Evolutionary conservation across 116 monocot genomes (phyloP).

Genomic region (Cymodocea nodosa): DNA sequence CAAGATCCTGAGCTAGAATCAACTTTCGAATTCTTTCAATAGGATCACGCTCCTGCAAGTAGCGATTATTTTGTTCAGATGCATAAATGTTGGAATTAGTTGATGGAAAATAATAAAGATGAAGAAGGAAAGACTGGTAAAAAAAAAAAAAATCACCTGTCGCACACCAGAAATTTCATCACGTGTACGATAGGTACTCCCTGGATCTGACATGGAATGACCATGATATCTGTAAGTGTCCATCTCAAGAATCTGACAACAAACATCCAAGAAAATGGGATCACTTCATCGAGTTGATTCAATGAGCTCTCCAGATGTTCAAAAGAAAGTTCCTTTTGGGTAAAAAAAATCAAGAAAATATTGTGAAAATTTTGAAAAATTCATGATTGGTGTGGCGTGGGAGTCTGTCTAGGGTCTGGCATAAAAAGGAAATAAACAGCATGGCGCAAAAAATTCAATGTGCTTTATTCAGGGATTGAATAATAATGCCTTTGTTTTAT

Average conservation of each 20-base stretch:
- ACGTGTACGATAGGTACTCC: constrained; percentile 97
- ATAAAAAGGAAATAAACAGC: too few species aligned
- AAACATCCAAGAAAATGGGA: neutral
- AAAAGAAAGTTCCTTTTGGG: too few species aligned
- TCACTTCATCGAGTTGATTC: too few species aligned
- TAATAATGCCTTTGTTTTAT: too few species aligned
- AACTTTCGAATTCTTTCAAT: constrained; percentile 91
- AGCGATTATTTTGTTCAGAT: neutral
- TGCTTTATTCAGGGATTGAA: too few species aligned
- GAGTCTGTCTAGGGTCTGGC: too few species aligned
- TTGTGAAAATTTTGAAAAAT: too few species aligned
- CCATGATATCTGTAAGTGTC: constrained; percentile 99
- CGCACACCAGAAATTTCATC: constrained; percentile 89
- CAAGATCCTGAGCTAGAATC: constrained; percentile 61
- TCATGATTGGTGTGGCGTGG: too few species aligned
- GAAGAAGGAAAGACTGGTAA: neutral
- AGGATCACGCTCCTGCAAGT: constrained; percentile 87
- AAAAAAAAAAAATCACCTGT: constrained; percentile 46
- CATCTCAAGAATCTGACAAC: constrained; percentile 84
- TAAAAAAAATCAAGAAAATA: too few species aligned
- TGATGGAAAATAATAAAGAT: neutral
- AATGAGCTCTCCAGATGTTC: too few species aligned
- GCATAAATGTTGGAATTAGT: neutral
- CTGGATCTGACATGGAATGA: constrained; percentile 99
- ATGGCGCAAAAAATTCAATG: too few species aligned